Evolutionary conservation across 2,329 filamentous ascomycete genomes (phyloP), one percentile per base, ranked within the genome.

Genomic region (Xylariaceae sp.): DNA sequence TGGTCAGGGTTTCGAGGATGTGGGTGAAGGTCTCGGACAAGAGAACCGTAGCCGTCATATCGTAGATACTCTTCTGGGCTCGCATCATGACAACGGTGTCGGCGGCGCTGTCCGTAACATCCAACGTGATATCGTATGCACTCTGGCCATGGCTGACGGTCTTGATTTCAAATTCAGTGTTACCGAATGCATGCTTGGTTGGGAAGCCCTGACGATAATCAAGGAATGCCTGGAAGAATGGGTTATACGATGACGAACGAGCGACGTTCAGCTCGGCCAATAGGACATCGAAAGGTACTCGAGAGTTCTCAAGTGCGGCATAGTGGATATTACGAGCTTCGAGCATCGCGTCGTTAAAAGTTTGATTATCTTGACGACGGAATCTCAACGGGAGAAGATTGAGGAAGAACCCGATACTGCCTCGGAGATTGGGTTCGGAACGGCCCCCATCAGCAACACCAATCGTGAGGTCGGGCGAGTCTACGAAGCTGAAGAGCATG

Each of bases 221-320:
- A 36, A 78, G 55, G 17, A 73, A 69, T 0, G 62, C 67, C 49
- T 78, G 76, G 60, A 77, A 77, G 0, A 80, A 42, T 0, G 76
- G 75, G 22, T 54, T 71, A 47, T 71, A 55, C 0, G 62, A 56
- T 0, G 69, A 53, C 1, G 71, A 71, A 6, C 74, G 63, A 0
- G 65, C 56, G 1, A 74, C 64, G 10, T 68, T 62, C 1, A 79
- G 59, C 39, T 73, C 64, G 0, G 12, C 12, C 5, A 53, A 15
- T 1, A 53, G 27, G 1, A 53, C 59, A 45, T 78, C 69, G 46
- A 78, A 75, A 0, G 76, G 77, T 2, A 78, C 51, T 0, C 55
- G 51, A 0, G 75, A 73, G 47, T 76, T 61, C 0, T 51, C 55
- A 0, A 76, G 59, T 1, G 69, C 73, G 0, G 22, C 19, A 12